Percentiles rank a stretch among this genome's conserved stretches.
phyloP scores from a whole-genome alignment of 768 basidiomycete genomes.

The Pulveroboletus sp. region DNA sequence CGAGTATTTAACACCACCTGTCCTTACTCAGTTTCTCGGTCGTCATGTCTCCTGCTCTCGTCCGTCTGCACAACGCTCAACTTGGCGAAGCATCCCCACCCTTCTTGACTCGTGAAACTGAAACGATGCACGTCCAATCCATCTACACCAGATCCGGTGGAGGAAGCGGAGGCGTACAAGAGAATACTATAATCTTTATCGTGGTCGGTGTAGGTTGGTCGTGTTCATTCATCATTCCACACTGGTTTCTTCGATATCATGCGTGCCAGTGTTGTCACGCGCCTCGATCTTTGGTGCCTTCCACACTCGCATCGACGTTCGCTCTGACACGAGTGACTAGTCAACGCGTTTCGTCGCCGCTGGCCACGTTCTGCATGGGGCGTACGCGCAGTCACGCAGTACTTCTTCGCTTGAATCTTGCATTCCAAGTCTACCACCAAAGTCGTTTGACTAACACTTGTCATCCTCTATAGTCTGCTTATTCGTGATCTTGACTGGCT shows the following conservation, averaged over 20 bases:
- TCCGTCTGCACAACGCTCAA: not conserved
- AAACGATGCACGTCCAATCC: conserved; percentile 5
- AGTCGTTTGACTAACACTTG: conserved; percentile 9
- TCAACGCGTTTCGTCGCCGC: not conserved
- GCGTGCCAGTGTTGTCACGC: conserved; percentile 1
- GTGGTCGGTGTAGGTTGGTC: conserved; percentile 25
- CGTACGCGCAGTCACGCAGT: not conserved
- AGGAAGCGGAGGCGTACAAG: conserved; percentile 4
- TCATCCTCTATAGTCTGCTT: conserved; percentile 20
- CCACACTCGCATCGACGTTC: not conserved
- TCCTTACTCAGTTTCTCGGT: not conserved
- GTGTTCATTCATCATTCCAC: conserved; percentile 4
- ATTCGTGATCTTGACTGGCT: conserved; percentile 23
- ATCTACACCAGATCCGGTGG: conserved; percentile 12
- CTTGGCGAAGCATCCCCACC: not conserved
- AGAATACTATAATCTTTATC: conserved; percentile 22
- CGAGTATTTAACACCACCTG: conserved; percentile 16
- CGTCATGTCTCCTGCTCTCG: conserved; percentile 12
- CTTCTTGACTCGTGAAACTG: not conserved
- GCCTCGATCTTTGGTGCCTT: not conserved
- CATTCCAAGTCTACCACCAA: not conserved
- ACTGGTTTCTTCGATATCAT: not conserved
- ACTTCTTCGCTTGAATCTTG: not conserved
- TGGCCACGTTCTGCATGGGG: not conserved
- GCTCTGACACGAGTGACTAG: not conserved